Evolutionary conservation across 2,329 filamentous ascomycete genomes (phyloP).

Genomic region (Botryotinia convoluta): DNA sequence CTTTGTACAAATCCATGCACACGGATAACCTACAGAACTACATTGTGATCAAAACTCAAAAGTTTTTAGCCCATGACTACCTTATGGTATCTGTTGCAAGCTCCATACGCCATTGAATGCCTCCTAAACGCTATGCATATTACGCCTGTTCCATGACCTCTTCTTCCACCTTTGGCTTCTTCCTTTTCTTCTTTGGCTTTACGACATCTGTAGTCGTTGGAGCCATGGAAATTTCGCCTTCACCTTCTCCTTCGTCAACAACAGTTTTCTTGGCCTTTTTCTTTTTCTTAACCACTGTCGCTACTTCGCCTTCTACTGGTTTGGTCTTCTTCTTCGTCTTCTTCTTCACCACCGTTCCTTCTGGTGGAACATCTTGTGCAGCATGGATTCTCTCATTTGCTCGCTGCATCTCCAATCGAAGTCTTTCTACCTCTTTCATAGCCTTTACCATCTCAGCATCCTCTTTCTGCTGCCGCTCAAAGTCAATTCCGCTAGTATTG

Average conservation of each 20-base stretch:
- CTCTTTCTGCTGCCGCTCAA: constrained; percentile 68
- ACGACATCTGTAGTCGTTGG: constrained; percentile 27
- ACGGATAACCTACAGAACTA: neutral
- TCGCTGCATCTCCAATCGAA: constrained; percentile 85
- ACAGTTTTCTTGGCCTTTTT: constrained; percentile 47
- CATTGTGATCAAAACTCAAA: constrained; percentile 2
- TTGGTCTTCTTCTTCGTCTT: constrained; percentile 54
- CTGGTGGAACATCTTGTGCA: constrained; percentile 58
- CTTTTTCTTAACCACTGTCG: constrained; percentile 44
- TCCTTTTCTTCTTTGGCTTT: constrained; percentile 50
- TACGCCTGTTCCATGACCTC: constrained; percentile 16
- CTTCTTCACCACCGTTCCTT: constrained; percentile 61
- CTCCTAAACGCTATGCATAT: constrained; percentile 11
- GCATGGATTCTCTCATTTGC: constrained; percentile 73
- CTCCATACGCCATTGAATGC: constrained; percentile 23
- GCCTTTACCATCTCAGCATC: constrained; percentile 87
- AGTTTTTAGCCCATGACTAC: constrained; percentile 4
- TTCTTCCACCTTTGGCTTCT: constrained; percentile 31
- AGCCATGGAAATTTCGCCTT: constrained; percentile 24
- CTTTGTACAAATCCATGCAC: neutral
- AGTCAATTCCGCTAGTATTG: constrained; percentile 46
- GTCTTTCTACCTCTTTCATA: constrained; percentile 81
- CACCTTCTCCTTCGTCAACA: constrained; percentile 30
- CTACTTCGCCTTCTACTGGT: constrained; percentile 26
- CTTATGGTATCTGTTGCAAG: constrained; percentile 14